Evolutionary conservation across 2,329 filamentous ascomycete species (phyloP).

Genomic region (Bipolaris bicolor): DNA sequence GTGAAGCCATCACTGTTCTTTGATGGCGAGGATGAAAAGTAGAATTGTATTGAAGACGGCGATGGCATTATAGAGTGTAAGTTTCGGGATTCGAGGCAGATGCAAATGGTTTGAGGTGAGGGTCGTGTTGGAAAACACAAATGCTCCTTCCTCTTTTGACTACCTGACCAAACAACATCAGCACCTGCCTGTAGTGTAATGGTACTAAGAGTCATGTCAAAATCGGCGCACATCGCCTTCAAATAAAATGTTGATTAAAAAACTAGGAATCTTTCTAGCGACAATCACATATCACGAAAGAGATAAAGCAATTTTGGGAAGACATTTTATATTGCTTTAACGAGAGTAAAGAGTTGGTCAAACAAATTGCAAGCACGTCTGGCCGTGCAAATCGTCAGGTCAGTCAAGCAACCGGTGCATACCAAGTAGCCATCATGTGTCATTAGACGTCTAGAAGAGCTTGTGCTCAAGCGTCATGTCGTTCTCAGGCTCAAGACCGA

Average conservation of each 20-base stretch:
- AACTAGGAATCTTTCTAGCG: not conserved
- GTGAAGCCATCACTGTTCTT: slow-evolving; percentile 61
- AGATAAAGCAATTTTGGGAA: not conserved
- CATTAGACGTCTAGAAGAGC: slow-evolving; percentile 65
- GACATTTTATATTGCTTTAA: slow-evolving; percentile 23
- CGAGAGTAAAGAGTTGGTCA: slow-evolving; percentile 38
- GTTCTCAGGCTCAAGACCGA: slow-evolving; percentile 94
- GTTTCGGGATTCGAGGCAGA: not conserved
- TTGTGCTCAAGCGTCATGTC: slow-evolving; percentile 99
- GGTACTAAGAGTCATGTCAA: too few species aligned
- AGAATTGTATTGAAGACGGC: slow-evolving; percentile 53
- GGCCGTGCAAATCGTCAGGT: not conserved
- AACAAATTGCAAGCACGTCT: slow-evolving; percentile 2
- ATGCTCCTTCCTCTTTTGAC: not conserved
- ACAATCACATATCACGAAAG: not conserved
- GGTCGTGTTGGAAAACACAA: not conserved
- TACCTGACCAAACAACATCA: not conserved
- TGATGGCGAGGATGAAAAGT: slow-evolving; percentile 43
- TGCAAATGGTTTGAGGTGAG: slow-evolving; percentile 3
- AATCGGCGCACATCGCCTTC: not conserved
- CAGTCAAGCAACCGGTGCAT: not conserved
- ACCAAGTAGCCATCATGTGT: not conserved
- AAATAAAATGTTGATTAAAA: not conserved
- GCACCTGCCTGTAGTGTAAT: not conserved
- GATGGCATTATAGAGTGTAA: slow-evolving; percentile 38